Base-by-base conservation (phyloP, 306 rosid genomes). In the Corylus americana region DNA sequence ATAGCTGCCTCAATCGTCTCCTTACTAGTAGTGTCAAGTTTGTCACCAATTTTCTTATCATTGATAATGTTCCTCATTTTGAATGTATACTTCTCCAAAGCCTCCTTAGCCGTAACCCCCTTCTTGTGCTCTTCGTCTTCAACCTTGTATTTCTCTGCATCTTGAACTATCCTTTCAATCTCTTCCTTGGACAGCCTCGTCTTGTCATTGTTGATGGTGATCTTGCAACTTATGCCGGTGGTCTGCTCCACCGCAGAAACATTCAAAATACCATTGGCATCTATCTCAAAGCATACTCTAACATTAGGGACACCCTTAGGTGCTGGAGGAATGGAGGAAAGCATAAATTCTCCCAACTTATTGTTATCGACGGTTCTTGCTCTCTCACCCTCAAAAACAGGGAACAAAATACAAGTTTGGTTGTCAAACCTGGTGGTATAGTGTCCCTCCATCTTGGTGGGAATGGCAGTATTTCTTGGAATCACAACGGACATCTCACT, bases 111-210 rank as follows among this genome's bases (percentile, higher is more conserved):
- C 3, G 85, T 90, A 0, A 88, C 92, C 86, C 85, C 89, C 85
- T 86, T 89, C 81, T 83, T 91, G 84, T 83, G 89, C 45, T 88
- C 92, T 31, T 91, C 97, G 0, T 91, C 97, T 61, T 91, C 92
- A 0, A 85, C 86, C 86, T 88, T 90, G 88, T 92, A 87, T 80
- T 85, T 87, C 82, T 90, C 90, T 0, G 92, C 94, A 68, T 88
- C 94, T 42, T 87, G 78, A 0, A 90, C 87, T 91, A 88, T 90
- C 80, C 84, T 90, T 82, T 84, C 88, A 2, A 92, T 88, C 48
- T 90, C 92, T 0, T 80, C 92, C 75, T 87, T 87, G 0, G 94
- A 87, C 8, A 88, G 81, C 14, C 92, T 83, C 0, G 90, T 89
- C 85, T 87, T 87, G 79, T 89, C 91, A 0, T 87, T 92, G 13